Evolutionary conservation across 495 filamentous ascomycete species (phyloP), one percentile per base, ranked within the genome.

Genomic region (Penicillium roqueforti): DNA sequence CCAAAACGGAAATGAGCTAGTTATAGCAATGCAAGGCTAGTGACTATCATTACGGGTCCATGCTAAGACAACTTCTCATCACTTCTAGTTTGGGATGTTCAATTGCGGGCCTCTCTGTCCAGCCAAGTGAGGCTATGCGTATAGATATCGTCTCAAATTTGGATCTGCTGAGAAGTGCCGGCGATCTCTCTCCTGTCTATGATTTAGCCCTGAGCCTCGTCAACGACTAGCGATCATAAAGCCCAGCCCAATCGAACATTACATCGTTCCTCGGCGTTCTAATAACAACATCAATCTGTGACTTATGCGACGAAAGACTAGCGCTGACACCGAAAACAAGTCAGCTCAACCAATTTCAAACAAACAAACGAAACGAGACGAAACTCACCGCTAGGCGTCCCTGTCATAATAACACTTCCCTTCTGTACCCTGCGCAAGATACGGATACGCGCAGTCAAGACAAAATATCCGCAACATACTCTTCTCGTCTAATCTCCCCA

Each of bases 401-500:
- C 87, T 18, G 87, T 89, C 62, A 88, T 89, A 48, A 90, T 87
- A 40, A 89, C 47, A 68, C 88, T 85, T 0, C 88, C 88, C n/a
- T 83, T 84, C 47, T 87, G 62, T 87, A 26, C 87, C 87, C 61
- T 80, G 83, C 55, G 80, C 84, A 28, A 91, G 63, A 60, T 87
- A 86, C 0, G 79, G 84, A 66, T 85, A 75, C 41, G 73, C 79
- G 28, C 89, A 81, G 46, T 78, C 76, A 69, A 90, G n/a, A 91
- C 43, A 89, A 82, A 80, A 88, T 81, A 65, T 90, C 87, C 9
- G 67, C 64, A 8, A 87, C 88, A 44, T 65, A 75, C 29, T 76
- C 80, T 41, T 88, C 77, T 69, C 91, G 88, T 3, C 86, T 72
- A 13, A 71, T 71, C 61, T 81, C 63, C 0, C 84, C 87, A 65